Percentiles rank a stretch among this genome's conserved stretches.
phyloP scores from a whole-genome alignment of 139 green algal genomes.

The Chlamydomonas sphaeroides region DNA sequence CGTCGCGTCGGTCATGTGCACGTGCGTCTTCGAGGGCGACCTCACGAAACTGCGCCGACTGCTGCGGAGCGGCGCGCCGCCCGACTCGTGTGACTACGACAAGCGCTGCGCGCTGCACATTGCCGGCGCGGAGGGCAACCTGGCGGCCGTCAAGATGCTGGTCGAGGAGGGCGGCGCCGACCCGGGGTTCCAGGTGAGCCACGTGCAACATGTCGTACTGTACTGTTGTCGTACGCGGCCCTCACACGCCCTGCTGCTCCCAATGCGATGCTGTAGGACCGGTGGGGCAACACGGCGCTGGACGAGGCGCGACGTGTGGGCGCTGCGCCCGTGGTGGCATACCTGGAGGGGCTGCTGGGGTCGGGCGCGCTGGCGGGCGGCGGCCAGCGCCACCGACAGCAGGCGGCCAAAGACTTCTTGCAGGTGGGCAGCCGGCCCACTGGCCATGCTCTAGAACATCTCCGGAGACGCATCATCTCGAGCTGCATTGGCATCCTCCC shows the following conservation, averaged over 20 bases:
- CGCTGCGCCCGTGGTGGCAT: constrained; percentile 42
- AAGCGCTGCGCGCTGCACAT: constrained; percentile 72
- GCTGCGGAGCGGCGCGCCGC: constrained; percentile 53
- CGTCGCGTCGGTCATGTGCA: constrained; percentile 20
- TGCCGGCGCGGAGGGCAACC: constrained; percentile 66
- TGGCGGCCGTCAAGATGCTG: constrained; percentile 52
- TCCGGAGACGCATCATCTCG: too few species aligned
- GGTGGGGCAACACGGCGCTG: constrained; percentile 60
- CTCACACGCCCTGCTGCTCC: neutral
- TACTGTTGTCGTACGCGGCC: too few species aligned
- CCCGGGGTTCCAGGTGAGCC: neutral
- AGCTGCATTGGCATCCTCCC: too few species aligned
- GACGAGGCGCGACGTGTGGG: constrained; percentile 63
- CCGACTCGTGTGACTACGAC: constrained; percentile 70
- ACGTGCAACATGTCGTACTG: too few species aligned
- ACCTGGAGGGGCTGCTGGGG: constrained; percentile 38
- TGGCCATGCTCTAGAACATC: too few species aligned
- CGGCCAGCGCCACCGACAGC: neutral
- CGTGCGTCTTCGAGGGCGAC: constrained; percentile 38
- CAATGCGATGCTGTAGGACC: constrained; percentile 26
- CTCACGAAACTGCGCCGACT: constrained; percentile 58
- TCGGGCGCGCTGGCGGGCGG: neutral
- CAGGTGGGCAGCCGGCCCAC: neutral
- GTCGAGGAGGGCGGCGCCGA: constrained; percentile 49
- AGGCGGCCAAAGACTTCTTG: neutral